Conservation (phyloP, 2,329 filamentous ascomycete species). For the Xylariomycetidae sp. region DNA sequence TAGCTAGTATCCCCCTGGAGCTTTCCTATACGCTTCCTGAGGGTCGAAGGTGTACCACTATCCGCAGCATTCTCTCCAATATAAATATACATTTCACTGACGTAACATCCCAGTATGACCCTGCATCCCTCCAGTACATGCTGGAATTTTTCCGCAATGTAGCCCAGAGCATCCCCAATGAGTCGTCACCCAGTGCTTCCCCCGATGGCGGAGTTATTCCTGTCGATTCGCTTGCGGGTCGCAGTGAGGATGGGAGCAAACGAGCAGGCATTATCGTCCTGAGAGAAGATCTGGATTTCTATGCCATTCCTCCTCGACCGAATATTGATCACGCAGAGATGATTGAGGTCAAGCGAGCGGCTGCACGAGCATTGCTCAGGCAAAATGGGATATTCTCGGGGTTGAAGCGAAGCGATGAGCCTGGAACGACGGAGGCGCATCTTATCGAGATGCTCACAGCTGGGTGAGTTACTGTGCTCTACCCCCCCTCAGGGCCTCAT, state of each 20-base stretch:
- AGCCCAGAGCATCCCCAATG: slow-evolving; percentile 87
- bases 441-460: slow-evolving; percentile 99
- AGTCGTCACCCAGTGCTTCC: slow-evolving; percentile 61
- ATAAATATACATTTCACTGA: slow-evolving; percentile 39
- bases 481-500: no score
- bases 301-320: slow-evolving; percentile 81
- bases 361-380: slow-evolving; percentile 76
- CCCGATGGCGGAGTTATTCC: slow-evolving; percentile 59
- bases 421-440: slow-evolving; percentile 94
- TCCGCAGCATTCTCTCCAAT: slow-evolving; percentile 32
- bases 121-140: slow-evolving; percentile 96
- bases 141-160: slow-evolving; percentile 96
- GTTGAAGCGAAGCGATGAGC: slow-evolving; percentile 89
- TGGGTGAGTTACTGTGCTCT: slow-evolving; percentile 58
- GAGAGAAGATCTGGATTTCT: slow-evolving; percentile 94
- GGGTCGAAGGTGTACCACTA: no score
- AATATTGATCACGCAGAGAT: slow-evolving; percentile 86
- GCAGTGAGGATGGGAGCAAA: slow-evolving; percentile 62
- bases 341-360: slow-evolving; percentile 93
- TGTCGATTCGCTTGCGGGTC: slow-evolving; percentile 64
- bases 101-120: slow-evolving; percentile 72
- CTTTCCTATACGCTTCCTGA: slow-evolving; percentile 16
- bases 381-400: slow-evolving; percentile 97
- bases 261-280: slow-evolving; percentile 97
- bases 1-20: slow-evolving; percentile 10